These are phyloP conservation scores for Posidonia australis DNA, from an alignment of 106 monocot genomes.

Conservation along the genomic window DNA sequence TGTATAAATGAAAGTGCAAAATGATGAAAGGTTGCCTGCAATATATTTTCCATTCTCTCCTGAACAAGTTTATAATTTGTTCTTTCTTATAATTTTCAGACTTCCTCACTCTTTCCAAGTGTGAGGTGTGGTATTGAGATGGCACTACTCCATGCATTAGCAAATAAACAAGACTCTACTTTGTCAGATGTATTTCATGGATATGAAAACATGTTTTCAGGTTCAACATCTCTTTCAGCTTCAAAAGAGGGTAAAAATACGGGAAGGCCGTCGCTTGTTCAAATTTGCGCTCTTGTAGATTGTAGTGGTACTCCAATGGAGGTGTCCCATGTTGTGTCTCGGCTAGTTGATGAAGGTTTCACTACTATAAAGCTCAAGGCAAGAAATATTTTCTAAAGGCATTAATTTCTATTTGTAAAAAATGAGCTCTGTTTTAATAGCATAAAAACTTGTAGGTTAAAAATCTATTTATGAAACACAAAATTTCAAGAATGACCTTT, in stretches of 20 bases:
- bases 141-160: conserved; percentile 76
- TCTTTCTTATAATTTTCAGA: conserved; percentile 25
- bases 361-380: conserved; percentile 83
- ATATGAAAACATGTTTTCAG: conserved; percentile 10
- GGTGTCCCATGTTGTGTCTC: conserved; percentile 61
- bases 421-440: background rate
- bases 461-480: no score
- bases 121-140: conserved; percentile 89
- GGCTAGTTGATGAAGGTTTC: conserved; percentile 68
- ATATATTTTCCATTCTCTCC: background rate
- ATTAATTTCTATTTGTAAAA: background rate
- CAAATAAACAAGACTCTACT: conserved; percentile 27
- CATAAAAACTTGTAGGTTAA: no score
- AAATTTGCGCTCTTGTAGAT: conserved; percentile 82
- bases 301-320: conserved; percentile 54
- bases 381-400: background rate
- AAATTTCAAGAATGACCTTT: background rate
- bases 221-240: background rate
- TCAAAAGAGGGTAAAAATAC: conserved; percentile 8
- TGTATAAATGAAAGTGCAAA: background rate
- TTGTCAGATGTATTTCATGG: conserved; percentile 32
- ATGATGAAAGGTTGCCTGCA: background rate
- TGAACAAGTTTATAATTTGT: background rate
- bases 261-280: conserved; percentile 23
- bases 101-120: conserved; percentile 78